A percentile compares a stretch with the other conserved stretches of the same genome.
Evolutionary conservation across 148 eudicot species (phyloP).

Genomic region (Cornus florida): DNA sequence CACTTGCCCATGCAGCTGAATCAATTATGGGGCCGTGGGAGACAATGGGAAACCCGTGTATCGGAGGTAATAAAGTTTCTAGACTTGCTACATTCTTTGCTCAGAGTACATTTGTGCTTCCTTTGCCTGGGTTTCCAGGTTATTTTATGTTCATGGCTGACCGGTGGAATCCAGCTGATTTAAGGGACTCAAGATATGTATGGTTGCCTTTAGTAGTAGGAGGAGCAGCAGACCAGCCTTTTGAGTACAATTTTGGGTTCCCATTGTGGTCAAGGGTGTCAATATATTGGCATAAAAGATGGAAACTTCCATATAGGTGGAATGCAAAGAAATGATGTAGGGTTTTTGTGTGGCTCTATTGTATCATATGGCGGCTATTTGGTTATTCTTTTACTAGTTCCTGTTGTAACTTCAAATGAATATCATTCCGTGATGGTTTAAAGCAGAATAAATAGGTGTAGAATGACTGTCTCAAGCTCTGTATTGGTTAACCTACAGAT

Average conservation of each 20-base stretch:
- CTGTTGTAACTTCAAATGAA: background rate
- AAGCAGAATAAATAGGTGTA: background rate
- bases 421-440: background rate
- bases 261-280: slow-evolving; percentile 94
- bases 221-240: slow-evolving; percentile 80
- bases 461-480: background rate
- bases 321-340: slow-evolving; percentile 29
- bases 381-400: background rate
- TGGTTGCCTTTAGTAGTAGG: slow-evolving; percentile 83
- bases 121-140: slow-evolving; percentile 65
- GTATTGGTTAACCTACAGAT: background rate
- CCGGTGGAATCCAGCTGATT: slow-evolving; percentile 91
- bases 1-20: slow-evolving; percentile 78
- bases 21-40: slow-evolving; percentile 93
- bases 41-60: slow-evolving; percentile 81
- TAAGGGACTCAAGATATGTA: slow-evolving; percentile 90
- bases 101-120: slow-evolving; percentile 88
- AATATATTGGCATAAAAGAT: slow-evolving; percentile 86
- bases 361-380: slow-evolving; percentile 2
- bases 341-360: background rate
- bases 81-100: slow-evolving; percentile 79
- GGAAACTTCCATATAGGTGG: slow-evolving; percentile 73
- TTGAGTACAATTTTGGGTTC: slow-evolving; percentile 85
- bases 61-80: slow-evolving; percentile 72
- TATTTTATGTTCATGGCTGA: slow-evolving; percentile 87